A percentile compares a stretch with the other conserved stretches of the same genome.
Evolutionary conservation across 176 grass and related monocot species (phyloP).

Genomic region (Triticum dicoccoides): DNA sequence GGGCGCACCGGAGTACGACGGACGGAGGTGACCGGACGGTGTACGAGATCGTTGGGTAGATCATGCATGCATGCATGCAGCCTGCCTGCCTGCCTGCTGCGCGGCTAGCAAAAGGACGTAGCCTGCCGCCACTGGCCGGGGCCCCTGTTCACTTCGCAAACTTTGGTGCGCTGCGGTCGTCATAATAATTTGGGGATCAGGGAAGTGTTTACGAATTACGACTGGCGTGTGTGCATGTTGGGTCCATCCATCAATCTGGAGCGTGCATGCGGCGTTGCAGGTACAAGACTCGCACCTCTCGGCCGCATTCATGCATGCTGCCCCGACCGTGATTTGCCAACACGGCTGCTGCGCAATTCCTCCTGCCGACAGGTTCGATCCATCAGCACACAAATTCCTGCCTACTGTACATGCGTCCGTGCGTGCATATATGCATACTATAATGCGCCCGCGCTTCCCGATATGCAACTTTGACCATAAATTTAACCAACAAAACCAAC

Average conservation of each 20-base stretch:
- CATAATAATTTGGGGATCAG: neutral
- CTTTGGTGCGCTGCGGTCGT: neutral
- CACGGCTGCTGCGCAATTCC: neutral
- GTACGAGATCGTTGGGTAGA: neutral
- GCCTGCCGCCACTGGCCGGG: neutral
- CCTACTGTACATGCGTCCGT: neutral
- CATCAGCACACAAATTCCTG: neutral
- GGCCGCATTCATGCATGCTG: neutral
- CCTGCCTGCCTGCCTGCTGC: neutral
- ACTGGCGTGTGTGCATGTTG: neutral
- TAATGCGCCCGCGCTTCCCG: too few relatives aligned
- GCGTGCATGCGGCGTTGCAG: neutral
- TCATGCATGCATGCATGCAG: neutral
- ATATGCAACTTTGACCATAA: too few relatives aligned
- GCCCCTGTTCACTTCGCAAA: constrained; percentile 22
- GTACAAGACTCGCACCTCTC: neutral
- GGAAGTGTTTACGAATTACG: neutral
- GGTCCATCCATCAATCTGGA: neutral
- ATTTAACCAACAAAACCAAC: too few relatives aligned
- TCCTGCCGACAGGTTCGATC: neutral
- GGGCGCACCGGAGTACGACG: neutral
- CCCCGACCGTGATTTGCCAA: constrained; percentile 20
- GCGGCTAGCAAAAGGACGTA: neutral
- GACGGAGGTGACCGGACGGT: constrained; percentile 29
- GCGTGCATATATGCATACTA: neutral